A percentile compares a stretch with the other conserved stretches of the same genome.
phyloP scores from a whole-genome alignment of 2,329 filamentous ascomycete genomes.

The Colletotrichum gigasporum region DNA sequence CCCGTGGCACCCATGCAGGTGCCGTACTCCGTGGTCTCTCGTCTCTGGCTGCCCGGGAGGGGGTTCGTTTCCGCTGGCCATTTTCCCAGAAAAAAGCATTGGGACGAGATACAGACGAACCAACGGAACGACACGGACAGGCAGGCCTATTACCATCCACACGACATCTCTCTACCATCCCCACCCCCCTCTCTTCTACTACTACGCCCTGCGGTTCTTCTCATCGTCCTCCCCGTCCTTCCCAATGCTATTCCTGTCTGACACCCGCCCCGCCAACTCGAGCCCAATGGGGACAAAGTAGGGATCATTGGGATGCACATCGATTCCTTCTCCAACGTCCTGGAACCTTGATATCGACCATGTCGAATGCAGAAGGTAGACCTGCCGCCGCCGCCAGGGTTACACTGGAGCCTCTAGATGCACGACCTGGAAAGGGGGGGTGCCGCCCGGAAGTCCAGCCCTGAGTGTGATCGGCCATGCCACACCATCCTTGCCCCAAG shows the following conservation, averaged over 20 bases:
- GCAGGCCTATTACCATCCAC: too few relatives aligned
- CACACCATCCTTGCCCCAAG: conserved; percentile 2
- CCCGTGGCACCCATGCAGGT: not conserved
- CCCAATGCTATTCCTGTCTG: not conserved
- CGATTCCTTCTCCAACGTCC: not conserved
- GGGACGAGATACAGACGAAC: too few relatives aligned
- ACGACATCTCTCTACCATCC: not conserved
- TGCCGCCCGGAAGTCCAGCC: conserved; percentile 16
- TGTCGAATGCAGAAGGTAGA: conserved; percentile 31
- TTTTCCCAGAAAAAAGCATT: too few relatives aligned
- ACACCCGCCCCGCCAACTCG: not conserved
- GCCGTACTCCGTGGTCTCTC: too few relatives aligned
- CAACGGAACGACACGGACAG: too few relatives aligned
- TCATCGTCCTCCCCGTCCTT: not conserved
- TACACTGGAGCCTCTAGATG: conserved; percentile 10
- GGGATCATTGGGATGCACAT: not conserved
- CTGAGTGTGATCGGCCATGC: conserved; percentile 20
- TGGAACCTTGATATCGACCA: conserved; percentile 27
- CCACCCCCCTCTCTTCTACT: not conserved
- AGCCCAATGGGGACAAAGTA: conserved; percentile 3
- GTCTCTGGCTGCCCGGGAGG: too few relatives aligned
- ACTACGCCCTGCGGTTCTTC: too few relatives aligned
- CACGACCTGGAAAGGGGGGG: not conserved
- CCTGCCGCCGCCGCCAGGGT: not conserved
- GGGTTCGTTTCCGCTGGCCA: too few relatives aligned